phyloP scores from a whole-genome alignment of 371 early-diverging fungal genomes.

The Lichtheimia ramosa region DNA sequence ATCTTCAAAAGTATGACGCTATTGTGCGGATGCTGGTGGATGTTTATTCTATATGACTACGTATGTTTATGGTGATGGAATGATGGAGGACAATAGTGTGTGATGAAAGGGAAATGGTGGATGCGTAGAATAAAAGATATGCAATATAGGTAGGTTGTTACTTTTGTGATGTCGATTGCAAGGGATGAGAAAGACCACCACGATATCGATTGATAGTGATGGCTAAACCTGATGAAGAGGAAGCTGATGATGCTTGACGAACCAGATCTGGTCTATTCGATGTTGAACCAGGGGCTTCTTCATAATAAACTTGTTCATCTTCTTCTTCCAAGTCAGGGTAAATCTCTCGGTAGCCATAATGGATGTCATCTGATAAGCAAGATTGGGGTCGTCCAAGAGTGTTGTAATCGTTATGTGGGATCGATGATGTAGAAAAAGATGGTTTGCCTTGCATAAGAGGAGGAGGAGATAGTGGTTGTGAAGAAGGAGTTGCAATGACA shows the following conservation, averaged over 20 bases:
- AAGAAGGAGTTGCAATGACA: neutral
- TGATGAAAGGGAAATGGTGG: neutral
- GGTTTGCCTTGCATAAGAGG: constrained; percentile 17
- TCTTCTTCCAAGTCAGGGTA: constrained; percentile 15
- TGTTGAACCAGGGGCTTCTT: neutral
- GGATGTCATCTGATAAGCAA: constrained; percentile 17
- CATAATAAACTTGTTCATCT: constrained; percentile 8
- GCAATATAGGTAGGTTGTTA: neutral
- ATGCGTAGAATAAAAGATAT: neutral
- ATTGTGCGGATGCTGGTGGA: too few species aligned
- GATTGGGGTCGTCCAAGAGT: constrained; percentile 13
- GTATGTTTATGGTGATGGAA: too few species aligned
- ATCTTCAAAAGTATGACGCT: too few species aligned
- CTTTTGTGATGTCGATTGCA: constrained; percentile 8
- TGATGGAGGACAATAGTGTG: neutral
- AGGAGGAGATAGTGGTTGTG: neutral
- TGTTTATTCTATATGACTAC: too few species aligned
- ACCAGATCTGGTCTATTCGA: constrained; percentile 10
- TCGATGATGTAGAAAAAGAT: constrained; percentile 15
- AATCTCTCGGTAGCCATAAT: constrained; percentile 2
- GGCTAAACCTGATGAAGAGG: constrained; percentile 21
- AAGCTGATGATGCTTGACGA: constrained; percentile 24
- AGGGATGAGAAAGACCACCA: constrained; percentile 9
- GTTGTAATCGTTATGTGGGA: constrained; percentile 4
- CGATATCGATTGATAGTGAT: constrained; percentile 21